Conservation (phyloP, 768 basidiomycete species). For the Serendipita sp. region DNA sequence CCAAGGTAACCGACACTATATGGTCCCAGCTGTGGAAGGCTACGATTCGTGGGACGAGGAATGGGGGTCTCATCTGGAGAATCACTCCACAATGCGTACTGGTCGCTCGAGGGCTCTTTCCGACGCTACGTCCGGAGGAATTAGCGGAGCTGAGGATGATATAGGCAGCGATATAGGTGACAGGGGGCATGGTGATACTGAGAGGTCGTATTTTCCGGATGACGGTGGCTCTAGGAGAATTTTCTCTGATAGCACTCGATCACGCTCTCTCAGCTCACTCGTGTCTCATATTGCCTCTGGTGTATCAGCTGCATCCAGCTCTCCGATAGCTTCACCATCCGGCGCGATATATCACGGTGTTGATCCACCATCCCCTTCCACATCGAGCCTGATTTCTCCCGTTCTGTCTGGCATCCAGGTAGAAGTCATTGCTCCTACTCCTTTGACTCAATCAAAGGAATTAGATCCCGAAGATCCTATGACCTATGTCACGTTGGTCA, state of each 20-base stretch:
- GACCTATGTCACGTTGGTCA: not conserved
- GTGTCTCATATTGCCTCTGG: too few species aligned
- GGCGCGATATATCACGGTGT: not conserved
- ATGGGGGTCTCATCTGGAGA: not conserved
- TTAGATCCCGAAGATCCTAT: not conserved
- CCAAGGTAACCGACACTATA: too few species aligned
- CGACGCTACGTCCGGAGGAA: not conserved
- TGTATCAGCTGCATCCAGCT: not conserved
- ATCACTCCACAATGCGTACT: too few species aligned
- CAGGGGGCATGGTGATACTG: not conserved
- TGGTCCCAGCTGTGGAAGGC: not conserved
- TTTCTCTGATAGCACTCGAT: too few species aligned
- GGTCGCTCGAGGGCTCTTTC: not conserved
- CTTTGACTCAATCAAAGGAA: not conserved
- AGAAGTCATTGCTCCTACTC: slow-evolving; percentile 1
- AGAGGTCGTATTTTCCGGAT: not conserved
- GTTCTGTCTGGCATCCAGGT: not conserved
- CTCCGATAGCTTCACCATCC: not conserved
- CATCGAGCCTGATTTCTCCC: not conserved
- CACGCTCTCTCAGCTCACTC: too few species aligned
- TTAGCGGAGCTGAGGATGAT: not conserved
- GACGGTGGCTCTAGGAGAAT: not conserved
- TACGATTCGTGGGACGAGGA: not conserved
- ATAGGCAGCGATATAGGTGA: not conserved
- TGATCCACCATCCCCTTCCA: not conserved